Conservation (phyloP, 2,329 filamentous ascomycete genomes). For the Reticulascus tulasneorum region DNA sequence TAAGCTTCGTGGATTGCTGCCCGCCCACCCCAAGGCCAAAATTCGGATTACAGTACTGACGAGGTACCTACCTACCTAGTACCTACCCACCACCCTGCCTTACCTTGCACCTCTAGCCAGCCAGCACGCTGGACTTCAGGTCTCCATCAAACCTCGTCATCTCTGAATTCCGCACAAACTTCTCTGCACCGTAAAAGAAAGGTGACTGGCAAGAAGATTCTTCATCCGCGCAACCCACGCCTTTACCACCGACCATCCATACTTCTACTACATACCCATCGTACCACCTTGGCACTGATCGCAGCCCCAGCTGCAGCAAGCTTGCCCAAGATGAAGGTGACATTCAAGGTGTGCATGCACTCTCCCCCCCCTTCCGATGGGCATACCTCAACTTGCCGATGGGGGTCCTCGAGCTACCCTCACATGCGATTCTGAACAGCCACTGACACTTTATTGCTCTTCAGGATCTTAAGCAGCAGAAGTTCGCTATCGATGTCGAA, state of each 20-base stretch:
- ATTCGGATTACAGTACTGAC: too few relatives aligned
- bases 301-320: conserved; percentile 27
- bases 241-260: not conserved
- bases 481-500: conserved; percentile 94
- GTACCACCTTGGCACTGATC: conserved; percentile 1
- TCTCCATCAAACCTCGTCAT: conserved; percentile 15
- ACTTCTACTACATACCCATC: not conserved
- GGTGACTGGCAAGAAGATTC: conserved; percentile 8
- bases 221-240: conserved; percentile 5
- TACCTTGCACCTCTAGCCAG: conserved; percentile 8
- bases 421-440: conserved; percentile 5
- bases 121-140: conserved; percentile 15
- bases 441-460: conserved; percentile 6
- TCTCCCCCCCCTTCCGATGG: conserved; percentile 2
- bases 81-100: conserved; percentile 2
- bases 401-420: too few relatives aligned
- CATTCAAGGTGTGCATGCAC: conserved; percentile 52
- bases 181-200: conserved; percentile 11
- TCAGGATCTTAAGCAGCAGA: conserved; percentile 97
- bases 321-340: conserved; percentile 62
- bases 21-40: too few relatives aligned
- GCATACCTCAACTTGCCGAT: too few relatives aligned
- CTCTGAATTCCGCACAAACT: conserved; percentile 12
- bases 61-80: conserved; percentile 13
- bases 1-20: too few relatives aligned